Conservation (phyloP, 345 rosid species). For the Eutrema yunnanense region DNA sequence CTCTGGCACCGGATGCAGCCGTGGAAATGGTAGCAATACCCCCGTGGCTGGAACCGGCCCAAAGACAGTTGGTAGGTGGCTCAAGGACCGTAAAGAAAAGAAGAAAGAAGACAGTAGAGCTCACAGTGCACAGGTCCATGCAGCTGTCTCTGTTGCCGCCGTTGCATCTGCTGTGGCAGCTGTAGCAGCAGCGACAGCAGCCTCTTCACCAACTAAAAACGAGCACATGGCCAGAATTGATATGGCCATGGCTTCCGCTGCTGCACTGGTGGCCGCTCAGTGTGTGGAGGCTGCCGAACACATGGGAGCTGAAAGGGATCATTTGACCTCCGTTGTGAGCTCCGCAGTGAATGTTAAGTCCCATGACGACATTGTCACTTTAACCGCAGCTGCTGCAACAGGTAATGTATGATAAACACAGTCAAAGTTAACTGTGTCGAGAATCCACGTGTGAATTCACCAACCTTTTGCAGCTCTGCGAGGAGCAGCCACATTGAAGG, state of each 20-base stretch:
- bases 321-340: constrained; percentile 74
- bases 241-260: constrained; percentile 90
- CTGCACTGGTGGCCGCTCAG: constrained; percentile 94
- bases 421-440: background rate
- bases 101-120: constrained; percentile 88
- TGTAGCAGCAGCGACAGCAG: constrained; percentile 69
- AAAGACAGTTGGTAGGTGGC: constrained; percentile 92
- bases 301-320: constrained; percentile 84
- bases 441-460: background rate
- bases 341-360: constrained; percentile 89
- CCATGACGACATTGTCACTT: constrained; percentile 74
- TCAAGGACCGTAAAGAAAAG: constrained; percentile 92
- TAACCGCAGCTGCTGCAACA: constrained; percentile 97
- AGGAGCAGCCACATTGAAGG: constrained; percentile 91
- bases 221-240: constrained; percentile 69
- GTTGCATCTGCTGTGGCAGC: constrained; percentile 94
- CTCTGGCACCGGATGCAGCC: constrained; percentile 48
- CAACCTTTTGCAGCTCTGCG: constrained; percentile 57
- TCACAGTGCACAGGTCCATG: constrained; percentile 85
- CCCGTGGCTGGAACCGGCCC: constrained; percentile 48
- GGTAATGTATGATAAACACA: constrained; percentile 33
- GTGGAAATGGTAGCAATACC: constrained; percentile 47
- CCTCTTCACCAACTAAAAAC: constrained; percentile 51
- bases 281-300: constrained; percentile 92
- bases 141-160: constrained; percentile 84